Percentiles rank a stretch among this genome's conserved stretches.
These are phyloP conservation scores for Dillenia suffruticosa DNA, from an alignment of 164 flowering plant genomes.

Conservation along the genomic window DNA sequence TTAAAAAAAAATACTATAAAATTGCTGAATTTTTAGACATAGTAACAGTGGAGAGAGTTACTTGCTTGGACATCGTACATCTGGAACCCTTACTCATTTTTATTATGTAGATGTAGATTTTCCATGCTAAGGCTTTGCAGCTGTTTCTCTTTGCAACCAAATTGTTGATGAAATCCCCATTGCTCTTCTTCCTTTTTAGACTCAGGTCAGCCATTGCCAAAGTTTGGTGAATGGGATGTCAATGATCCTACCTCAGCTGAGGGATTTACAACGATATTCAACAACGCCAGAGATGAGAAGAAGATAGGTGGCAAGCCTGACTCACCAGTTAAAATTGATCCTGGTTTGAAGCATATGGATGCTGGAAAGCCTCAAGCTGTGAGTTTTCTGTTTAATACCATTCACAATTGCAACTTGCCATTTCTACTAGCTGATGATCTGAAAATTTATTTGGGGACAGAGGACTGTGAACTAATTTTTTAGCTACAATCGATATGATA, in stretches of 20 bases:
- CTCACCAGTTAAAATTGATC: slow-evolving; percentile 61
- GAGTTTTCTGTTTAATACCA: slow-evolving; percentile 26
- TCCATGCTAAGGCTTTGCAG: not conserved
- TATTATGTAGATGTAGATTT: not conserved
- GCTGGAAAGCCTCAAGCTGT: slow-evolving; percentile 61
- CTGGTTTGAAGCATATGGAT: slow-evolving; percentile 31
- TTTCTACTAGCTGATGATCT: too few species aligned
- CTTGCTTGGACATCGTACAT: too few species aligned
- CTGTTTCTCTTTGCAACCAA: too few species aligned
- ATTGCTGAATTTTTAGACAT: too few species aligned
- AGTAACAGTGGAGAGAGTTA: too few species aligned
- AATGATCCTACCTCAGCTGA: slow-evolving; percentile 97
- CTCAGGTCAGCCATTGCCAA: slow-evolving; percentile 80
- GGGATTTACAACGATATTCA: slow-evolving; percentile 89
- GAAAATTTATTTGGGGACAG: too few species aligned
- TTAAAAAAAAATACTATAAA: too few species aligned
- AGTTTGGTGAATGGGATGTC: slow-evolving; percentile 98
- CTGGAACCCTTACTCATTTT: too few species aligned
- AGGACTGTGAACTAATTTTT: too few species aligned
- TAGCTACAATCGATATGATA: too few species aligned
- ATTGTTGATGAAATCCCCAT: not conserved
- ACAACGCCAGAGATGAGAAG: slow-evolving; percentile 91
- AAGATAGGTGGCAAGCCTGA: slow-evolving; percentile 84
- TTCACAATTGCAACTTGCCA: not conserved
- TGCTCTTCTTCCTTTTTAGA: slow-evolving; percentile 30